A percentile compares a stretch with the other conserved stretches of the same genome.
phyloP scores from a whole-genome alignment of 306 rosid genomes.

The Vigna unguiculata region DNA sequence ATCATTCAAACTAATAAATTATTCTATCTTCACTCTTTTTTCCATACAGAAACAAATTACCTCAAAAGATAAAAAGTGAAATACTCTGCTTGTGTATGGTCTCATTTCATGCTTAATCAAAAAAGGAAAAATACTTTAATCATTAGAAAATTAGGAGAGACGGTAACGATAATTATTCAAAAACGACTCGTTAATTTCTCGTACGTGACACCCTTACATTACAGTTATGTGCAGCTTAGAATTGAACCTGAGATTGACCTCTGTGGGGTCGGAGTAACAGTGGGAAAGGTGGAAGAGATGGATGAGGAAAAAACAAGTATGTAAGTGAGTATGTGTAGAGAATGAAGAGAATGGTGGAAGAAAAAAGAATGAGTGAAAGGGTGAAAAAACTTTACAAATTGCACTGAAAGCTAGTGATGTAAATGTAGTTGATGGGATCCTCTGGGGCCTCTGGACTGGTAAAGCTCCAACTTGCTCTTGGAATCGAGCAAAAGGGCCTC shows the following conservation, averaged over 20 bases:
- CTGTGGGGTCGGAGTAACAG: neutral
- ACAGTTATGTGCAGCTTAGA: neutral
- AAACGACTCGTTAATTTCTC: neutral
- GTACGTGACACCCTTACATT: no score
- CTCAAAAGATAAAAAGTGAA: no score
- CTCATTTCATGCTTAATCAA: no score
- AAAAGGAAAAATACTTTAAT: no score
- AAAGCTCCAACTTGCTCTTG: conserved; percentile 82
- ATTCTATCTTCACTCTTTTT: conserved; percentile 2
- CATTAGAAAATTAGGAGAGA: no score
- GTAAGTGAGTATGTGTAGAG: conserved; percentile 45
- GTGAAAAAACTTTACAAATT: conserved; percentile 28
- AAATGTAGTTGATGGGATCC: conserved; percentile 60
- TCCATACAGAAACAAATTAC: no score
- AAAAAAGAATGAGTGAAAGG: conserved; percentile 17
- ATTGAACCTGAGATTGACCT: neutral
- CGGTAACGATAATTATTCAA: no score
- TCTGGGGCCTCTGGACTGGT: conserved; percentile 87
- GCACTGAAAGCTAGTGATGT: conserved; percentile 39
- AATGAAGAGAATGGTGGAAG: conserved; percentile 42
- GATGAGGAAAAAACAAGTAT: neutral
- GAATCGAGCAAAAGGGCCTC: conserved; percentile 74
- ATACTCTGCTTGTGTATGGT: no score
- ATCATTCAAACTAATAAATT: conserved; percentile 29
- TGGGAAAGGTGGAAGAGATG: neutral